Conservation (phyloP, 805 yeast genomes). For the Candida corydali region DNA sequence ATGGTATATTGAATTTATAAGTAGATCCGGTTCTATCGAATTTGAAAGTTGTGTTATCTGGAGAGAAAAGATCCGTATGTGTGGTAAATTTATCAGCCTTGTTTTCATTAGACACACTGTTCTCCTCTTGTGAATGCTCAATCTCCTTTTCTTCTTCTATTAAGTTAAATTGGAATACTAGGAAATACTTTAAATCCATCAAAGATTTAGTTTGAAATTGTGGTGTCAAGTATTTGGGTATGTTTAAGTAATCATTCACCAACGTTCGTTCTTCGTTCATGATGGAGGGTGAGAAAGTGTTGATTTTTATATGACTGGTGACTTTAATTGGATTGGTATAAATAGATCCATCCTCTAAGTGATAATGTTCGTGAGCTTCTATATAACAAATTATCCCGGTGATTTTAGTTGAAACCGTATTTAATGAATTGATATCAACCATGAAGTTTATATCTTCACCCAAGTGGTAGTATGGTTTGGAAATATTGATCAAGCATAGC, state of each 20-base stretch:
- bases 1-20: slow-evolving; percentile 26
- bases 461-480: slow-evolving; percentile 31
- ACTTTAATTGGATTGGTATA: slow-evolving; percentile 28
- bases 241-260: slow-evolving; percentile 23
- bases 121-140: background rate
- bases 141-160: slow-evolving; percentile 6
- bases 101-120: slow-evolving; percentile 5
- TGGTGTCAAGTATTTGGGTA: slow-evolving; percentile 28
- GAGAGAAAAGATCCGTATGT: background rate
- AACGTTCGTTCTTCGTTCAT: slow-evolving; percentile 10
- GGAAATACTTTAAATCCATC: slow-evolving; percentile 31
- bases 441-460: slow-evolving; percentile 36
- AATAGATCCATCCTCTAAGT: slow-evolving; percentile 13
- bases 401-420: slow-evolving; percentile 17
- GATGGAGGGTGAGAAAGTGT: slow-evolving; percentile 27
- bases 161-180: slow-evolving; percentile 35
- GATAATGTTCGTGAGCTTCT: slow-evolving; percentile 39
- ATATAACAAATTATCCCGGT: slow-evolving; percentile 30
- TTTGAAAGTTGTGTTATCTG: slow-evolving; percentile 13
- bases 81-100: background rate
- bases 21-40: slow-evolving; percentile 24
- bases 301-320: slow-evolving; percentile 28
- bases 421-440: slow-evolving; percentile 22
- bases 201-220: slow-evolving; percentile 35
- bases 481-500: slow-evolving; percentile 29